phyloP scores from a whole-genome alignment of 805 yeast species.

The Ogataea thermomethanolica region DNA sequence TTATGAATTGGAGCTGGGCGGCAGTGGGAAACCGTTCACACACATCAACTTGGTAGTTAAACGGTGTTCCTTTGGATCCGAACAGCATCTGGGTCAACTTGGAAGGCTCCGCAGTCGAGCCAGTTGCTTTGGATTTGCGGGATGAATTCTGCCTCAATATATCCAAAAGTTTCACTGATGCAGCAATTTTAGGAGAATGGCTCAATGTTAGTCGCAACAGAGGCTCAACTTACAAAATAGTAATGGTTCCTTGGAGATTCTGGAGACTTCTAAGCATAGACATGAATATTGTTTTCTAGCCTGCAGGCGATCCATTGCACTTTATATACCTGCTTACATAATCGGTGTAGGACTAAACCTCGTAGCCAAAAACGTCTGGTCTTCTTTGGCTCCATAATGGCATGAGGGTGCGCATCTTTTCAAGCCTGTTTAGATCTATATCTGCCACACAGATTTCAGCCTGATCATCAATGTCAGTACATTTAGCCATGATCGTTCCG shows the following conservation, averaged over 20 bases:
- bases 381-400: slow-evolving; percentile 76
- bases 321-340: slow-evolving; percentile 1
- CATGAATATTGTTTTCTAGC: slow-evolving; percentile 27
- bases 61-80: slow-evolving; percentile 18
- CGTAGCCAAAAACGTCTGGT: slow-evolving; percentile 52
- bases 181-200: slow-evolving; percentile 26
- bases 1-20: slow-evolving; percentile 32
- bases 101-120: slow-evolving; percentile 5
- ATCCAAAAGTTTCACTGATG: slow-evolving; percentile 15
- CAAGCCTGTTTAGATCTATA: slow-evolving; percentile 50
- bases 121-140: slow-evolving; percentile 4
- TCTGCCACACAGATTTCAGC: slow-evolving; percentile 58
- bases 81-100: slow-evolving; percentile 9
- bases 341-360: slow-evolving; percentile 20
- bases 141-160: slow-evolving; percentile 8
- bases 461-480: slow-evolving; percentile 40
- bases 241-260: slow-evolving; percentile 41
- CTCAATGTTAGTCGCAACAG: slow-evolving; percentile 8
- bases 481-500: slow-evolving; percentile 71
- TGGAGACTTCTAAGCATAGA: slow-evolving; percentile 48
- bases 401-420: slow-evolving; percentile 60
- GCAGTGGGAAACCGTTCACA: slow-evolving; percentile 25
- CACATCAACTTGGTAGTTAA: slow-evolving; percentile 26
- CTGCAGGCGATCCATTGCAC: too few relatives aligned
- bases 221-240: slow-evolving; percentile 36